Base-by-base conservation (phyloP, 257 asterid genomes). In the Forsythia suspensa region DNA sequence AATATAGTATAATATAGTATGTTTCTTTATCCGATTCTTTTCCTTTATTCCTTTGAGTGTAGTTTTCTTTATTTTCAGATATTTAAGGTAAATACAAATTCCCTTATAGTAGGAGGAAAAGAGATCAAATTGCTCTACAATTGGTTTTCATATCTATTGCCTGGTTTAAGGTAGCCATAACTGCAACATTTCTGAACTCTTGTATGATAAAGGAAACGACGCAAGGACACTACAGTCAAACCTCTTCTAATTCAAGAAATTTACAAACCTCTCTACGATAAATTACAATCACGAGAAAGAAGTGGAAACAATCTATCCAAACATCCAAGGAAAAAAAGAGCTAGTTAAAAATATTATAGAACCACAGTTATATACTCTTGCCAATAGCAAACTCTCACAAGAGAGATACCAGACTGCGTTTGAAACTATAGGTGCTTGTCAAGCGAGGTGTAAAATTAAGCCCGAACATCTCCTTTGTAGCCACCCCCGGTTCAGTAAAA, bases 381-480 rank as follows among this genome's bases (percentile, higher is more conserved):
- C 18, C 39, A 9, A 16, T 52, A 9, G 38, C 37, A 16, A 41
- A 41, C 48, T 63, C 73, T 88, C 84, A 91, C 79, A 95, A 80
- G 61, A 93, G 77, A 75, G 97, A 86, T 15, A 87, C 77, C 84
- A 93, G 70, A 80, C 92, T 88, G 24, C 91, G 90, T 55, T 80
- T 90, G 79, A 93, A 90, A 82, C 94, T 91, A 71, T 85, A 85
- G 63, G 80, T 77, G 73, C 87, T 82, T 55, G 90, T 70, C 10
- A 97, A 43, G 74, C 76, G 87, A 12, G 99, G 93, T 4, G 96
- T 77, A 77, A 96, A 94, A 77, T 92, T 87, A 38, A 96, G 91
- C 43, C 97, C 97, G 72, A 96, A 92, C 97, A 92, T 90, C 81
- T 90, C 99, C 74, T 96, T 94, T 6, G 93, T 95, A 51, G 91